Conservation (phyloP, 2,329 filamentous ascomycete genomes). For the Colletotrichum aenigma region DNA sequence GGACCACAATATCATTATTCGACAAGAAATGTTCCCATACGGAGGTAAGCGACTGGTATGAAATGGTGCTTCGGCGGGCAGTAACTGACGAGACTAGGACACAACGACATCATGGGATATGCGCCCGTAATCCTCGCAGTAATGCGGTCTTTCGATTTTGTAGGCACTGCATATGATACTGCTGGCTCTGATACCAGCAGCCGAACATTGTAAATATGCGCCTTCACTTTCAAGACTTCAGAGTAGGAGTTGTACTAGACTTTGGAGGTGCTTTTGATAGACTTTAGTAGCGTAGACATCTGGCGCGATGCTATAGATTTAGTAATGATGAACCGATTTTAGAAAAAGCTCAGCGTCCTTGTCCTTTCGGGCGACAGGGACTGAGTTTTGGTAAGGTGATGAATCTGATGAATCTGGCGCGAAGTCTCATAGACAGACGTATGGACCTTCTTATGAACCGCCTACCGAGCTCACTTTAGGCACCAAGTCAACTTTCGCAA, state of each 20-base stretch:
- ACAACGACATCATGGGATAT: constrained; percentile 72
- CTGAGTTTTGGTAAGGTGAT: neutral
- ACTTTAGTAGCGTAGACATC: neutral
- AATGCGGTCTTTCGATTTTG: constrained; percentile 64
- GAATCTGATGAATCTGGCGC: neutral
- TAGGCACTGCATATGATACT: constrained; percentile 21
- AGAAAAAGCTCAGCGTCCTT: neutral
- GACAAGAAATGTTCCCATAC: constrained; percentile 58
- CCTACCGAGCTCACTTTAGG: neutral
- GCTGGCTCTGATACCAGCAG: constrained; percentile 4
- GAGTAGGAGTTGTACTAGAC: neutral
- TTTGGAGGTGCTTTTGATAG: neutral
- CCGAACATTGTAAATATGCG: neutral
- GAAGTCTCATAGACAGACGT: neutral
- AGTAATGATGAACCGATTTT: neutral
- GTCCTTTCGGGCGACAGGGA: neutral
- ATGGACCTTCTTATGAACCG: neutral
- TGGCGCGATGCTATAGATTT: neutral
- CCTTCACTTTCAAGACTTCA: neutral
- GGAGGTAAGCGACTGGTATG: constrained; percentile 50
- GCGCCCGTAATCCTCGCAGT: constrained; percentile 68
- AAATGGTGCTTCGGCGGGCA: neutral
- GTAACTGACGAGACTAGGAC: constrained; percentile 50
- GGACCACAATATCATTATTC: constrained; percentile 51
- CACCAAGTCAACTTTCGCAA: neutral